Conservation (phyloP, 495 filamentous ascomycete species). For the Saxispiralis lemnorum region DNA sequence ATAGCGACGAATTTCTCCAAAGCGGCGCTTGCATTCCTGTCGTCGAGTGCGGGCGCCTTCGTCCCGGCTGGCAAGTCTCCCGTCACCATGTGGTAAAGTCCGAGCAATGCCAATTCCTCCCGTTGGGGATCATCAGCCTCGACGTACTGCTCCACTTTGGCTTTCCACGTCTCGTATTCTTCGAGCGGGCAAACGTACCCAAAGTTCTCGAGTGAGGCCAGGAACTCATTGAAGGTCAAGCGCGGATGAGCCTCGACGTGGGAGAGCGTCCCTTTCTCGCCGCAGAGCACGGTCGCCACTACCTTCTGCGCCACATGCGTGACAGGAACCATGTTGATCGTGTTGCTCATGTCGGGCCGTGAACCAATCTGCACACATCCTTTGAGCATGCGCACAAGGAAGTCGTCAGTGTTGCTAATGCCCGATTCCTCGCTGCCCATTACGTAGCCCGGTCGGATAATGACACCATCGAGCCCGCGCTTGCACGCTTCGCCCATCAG, state of each 20-base stretch:
- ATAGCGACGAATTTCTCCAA: constrained; percentile 44
- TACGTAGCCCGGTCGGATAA: constrained; percentile 78
- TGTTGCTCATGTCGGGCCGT: constrained; percentile 66
- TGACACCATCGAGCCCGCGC: constrained; percentile 54
- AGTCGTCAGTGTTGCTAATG: constrained; percentile 65
- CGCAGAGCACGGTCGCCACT: constrained; percentile 45
- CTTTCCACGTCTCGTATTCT: constrained; percentile 35
- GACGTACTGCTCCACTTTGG: constrained; percentile 25
- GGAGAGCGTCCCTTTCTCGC: constrained; percentile 40
- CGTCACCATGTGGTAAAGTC: constrained; percentile 70
- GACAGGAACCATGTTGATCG: constrained; percentile 81
- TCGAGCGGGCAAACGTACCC: constrained; percentile 60
- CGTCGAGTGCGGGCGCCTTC: constrained; percentile 64
- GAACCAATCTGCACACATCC: constrained; percentile 64
- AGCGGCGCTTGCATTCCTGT: constrained; percentile 48
- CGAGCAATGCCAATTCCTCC: constrained; percentile 58
- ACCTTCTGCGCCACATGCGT: constrained; percentile 66
- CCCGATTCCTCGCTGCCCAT: constrained; percentile 57
- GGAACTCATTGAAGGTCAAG: constrained; percentile 60
- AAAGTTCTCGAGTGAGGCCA: constrained; percentile 51
- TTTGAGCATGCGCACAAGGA: constrained; percentile 76
- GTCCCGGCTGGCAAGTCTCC: constrained; percentile 62
- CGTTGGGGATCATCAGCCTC: constrained; percentile 22
- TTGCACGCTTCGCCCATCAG: constrained; percentile 63
- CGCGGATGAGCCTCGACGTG: constrained; percentile 71